Evolutionary conservation across 345 rosid genomes (phyloP), one percentile per base, ranked within the genome.

Genomic region (Ceriops decandra): DNA sequence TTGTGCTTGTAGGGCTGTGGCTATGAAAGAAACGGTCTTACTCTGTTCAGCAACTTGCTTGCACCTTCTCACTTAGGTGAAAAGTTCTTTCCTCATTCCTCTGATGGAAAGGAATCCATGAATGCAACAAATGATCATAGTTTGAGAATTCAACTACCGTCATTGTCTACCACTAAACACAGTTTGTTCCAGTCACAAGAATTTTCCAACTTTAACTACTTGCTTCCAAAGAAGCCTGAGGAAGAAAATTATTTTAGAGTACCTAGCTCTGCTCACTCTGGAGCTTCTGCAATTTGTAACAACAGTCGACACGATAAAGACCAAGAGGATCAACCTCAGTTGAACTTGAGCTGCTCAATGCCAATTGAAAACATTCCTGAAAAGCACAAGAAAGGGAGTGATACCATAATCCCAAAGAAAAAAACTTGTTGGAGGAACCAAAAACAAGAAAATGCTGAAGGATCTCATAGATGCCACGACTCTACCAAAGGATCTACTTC

Each of bases 1-100:
- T 63, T 67, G 54, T 74, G 20, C 72, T 72, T 57, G 62, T 63
- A 88, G 91, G 81, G 74, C 33, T 82, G 76, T 74, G 79, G 79
- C 71, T 67, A 57, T 42, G 86, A 85, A 68, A 85, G 74, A 74
- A 80, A 72, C 21, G 58, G 60, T 60, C 67, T 76, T 66, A 62
- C 68, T 68, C 77, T 76, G 63, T 64, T 70, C 57, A 42, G 73
- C 59, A 79, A 83, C 76, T 64, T 82, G 61, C 70, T 71, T 46
- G 76, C 83, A 63, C 70, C 81, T 64, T 63, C 79, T 1, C 60
- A 66, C 67, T 72, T 69, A 70, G 49, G 82, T n/a, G 92, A 81
- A 67, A 87, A 79, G 78, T 64, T 72, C 63, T 71, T 76, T 63
- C 63, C 81, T 51, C 59, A 66, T 63, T 72, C 68, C n/a, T 58